Percentiles rank a stretch among this genome's conserved stretches.
phyloP scores from a whole-genome alignment of 139 green algal genomes.

The Chlamydomonas sp. region DNA sequence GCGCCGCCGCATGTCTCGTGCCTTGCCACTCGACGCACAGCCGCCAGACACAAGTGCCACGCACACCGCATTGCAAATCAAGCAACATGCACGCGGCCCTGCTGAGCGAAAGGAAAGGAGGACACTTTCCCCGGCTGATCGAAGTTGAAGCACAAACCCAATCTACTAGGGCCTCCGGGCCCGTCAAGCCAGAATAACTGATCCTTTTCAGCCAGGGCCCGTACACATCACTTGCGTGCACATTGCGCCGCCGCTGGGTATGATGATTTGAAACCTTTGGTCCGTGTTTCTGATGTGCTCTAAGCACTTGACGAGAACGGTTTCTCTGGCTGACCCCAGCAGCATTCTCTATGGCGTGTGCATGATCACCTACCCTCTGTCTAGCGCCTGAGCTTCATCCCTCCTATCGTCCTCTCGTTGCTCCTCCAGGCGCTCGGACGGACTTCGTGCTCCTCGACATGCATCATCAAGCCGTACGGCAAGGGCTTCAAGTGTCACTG shows the following conservation, averaged over 20 bases:
- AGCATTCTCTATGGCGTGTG: not conserved
- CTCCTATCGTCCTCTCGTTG: not conserved
- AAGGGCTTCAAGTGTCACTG: too few relatives aligned
- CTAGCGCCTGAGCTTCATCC: not conserved
- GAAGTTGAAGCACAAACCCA: slow-evolving; percentile 53
- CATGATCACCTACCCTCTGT: not conserved
- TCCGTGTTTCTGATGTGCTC: slow-evolving; percentile 83
- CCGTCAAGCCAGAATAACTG: slow-evolving; percentile 62
- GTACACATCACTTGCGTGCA: too few relatives aligned
- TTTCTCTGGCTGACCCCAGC: slow-evolving; percentile 39
- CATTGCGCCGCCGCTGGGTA: not conserved
- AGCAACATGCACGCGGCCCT: not conserved
- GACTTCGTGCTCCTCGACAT: not conserved
- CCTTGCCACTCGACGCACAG: too few relatives aligned
- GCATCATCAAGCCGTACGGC: too few relatives aligned
- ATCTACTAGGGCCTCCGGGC: slow-evolving; percentile 52
- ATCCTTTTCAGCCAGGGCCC: slow-evolving; percentile 34
- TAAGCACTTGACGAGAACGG: slow-evolving; percentile 66
- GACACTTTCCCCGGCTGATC: slow-evolving; percentile 66
- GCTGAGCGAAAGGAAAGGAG: slow-evolving; percentile 41
- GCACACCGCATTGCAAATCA: not conserved
- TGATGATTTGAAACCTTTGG: slow-evolving; percentile 72
- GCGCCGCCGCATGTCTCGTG: not conserved
- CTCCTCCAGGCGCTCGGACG: not conserved
- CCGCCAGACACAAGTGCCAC: not conserved